Evolutionary conservation across 2,329 filamentous ascomycete genomes (phyloP).

Genomic region (Neopestalotiopsis clavispora): DNA sequence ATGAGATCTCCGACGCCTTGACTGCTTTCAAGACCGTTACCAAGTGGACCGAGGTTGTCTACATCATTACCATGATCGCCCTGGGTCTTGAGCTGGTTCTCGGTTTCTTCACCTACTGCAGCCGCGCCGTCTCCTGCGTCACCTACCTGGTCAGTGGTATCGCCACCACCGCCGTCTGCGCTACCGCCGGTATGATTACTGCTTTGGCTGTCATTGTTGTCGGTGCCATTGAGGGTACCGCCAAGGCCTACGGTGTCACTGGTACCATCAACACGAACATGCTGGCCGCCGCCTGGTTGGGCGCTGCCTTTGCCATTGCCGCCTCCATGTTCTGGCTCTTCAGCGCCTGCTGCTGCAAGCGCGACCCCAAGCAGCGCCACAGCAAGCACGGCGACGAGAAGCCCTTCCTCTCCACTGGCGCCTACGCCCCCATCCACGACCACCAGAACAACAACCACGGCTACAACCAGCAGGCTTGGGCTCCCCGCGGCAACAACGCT

Average conservation of each 20-base stretch:
- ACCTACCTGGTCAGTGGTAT: slow-evolving; percentile 78
- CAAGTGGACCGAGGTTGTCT: slow-evolving; percentile 84
- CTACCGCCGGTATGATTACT: slow-evolving; percentile 74
- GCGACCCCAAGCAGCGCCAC: slow-evolving; percentile 51
- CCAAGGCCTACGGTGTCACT: slow-evolving; percentile 74
- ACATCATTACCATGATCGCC: slow-evolving; percentile 72
- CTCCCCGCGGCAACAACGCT: slow-evolving; percentile 44
- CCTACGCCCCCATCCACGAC: slow-evolving; percentile 52
- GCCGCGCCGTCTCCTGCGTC: slow-evolving; percentile 78
- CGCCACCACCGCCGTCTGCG: slow-evolving; percentile 59
- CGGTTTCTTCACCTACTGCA: slow-evolving; percentile 84
- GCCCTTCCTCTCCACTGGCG: slow-evolving; percentile 52
- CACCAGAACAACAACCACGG: slow-evolving; percentile 35
- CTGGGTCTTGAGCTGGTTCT: slow-evolving; percentile 76
- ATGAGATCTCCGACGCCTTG: slow-evolving; percentile 69
- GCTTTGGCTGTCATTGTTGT: slow-evolving; percentile 74
- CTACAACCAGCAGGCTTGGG: slow-evolving; percentile 41
- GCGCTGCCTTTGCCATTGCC: slow-evolving; percentile 75
- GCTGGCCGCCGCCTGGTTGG: slow-evolving; percentile 78
- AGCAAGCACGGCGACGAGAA: slow-evolving; percentile 50
- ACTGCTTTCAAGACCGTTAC: slow-evolving; percentile 74
- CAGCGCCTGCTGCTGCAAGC: slow-evolving; percentile 87
- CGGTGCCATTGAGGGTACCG: slow-evolving; percentile 67
- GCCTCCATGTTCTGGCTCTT: slow-evolving; percentile 90
- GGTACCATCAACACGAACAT: slow-evolving; percentile 71